Evolutionary conservation across 2,329 filamentous ascomycete genomes (phyloP), one percentile per base, ranked within the genome.

Genomic region (Blastomyces gilchristii): DNA sequence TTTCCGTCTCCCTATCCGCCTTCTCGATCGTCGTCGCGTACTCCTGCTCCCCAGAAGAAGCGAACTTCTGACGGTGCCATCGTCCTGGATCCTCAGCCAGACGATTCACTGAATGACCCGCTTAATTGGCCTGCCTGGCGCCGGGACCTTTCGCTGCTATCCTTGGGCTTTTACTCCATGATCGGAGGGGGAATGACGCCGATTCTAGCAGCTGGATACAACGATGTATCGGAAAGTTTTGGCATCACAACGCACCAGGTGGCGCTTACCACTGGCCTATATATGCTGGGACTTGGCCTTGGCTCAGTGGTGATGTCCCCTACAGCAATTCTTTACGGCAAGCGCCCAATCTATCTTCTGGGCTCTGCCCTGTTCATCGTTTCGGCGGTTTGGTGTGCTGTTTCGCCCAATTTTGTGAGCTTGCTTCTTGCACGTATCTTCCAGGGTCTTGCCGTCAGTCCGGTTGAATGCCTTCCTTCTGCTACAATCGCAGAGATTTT

Each of bases 401-500:
- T 85, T n/a, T 93, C 91, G 2, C 89, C 88, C 0, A 90, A 81
- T 69, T 97, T 93, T 71, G 75, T 82, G 1, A 96, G 91, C 11
- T 81, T 97, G 47, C 80, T 96, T 6, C 74, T 91, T 9, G 93
- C 91, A 34, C 84, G 93, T 62, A 86, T 97, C 58, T 88, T 97
- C 65, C 90, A 95, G 74, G 94, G 93, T 3, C 80, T 97, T 11
- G 88, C 91, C 0, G 87, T 97, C 58, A 94, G 90, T 67, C 91
- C 91, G 0, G 90, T 96, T 9, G 93, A 97, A 74, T 96, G 91
- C 71, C 81, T 97, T 39, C 93, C 93, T 0, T 96, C 91, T 4
- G 92, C 93, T 18, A 96, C 91, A 0, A 93, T 97, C 70, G 91
- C 92, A 3, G 93, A 97, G 75, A 97, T 97, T 65, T 97, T 92